These are phyloP conservation scores for Fermentozyma sake DNA, from an alignment of 1,139 yeast genomes.

Conservation along the genomic window DNA sequence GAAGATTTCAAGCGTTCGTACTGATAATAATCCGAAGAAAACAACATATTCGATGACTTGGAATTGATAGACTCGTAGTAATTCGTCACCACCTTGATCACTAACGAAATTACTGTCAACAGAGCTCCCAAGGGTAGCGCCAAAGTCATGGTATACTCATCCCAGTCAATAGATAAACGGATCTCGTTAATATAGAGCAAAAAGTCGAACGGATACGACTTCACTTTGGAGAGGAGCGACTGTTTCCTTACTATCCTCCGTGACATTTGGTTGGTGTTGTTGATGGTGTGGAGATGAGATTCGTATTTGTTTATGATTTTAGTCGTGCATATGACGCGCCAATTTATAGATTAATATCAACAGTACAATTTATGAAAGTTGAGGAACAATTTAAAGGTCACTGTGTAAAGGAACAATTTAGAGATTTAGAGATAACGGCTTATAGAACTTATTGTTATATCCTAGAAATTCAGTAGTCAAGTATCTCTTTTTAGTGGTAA, in stretches of 20 bases:
- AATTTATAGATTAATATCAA: no score
- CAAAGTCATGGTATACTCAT: conserved; percentile 40
- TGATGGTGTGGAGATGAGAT: neutral
- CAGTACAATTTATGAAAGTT: no score
- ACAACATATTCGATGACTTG: conserved; percentile 20
- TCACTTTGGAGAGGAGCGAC: conserved; percentile 35
- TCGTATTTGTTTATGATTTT: conserved; percentile 2
- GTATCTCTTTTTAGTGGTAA: no score
- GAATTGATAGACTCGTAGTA: conserved; percentile 19
- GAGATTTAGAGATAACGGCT: no score
- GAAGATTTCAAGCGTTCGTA: conserved; percentile 29
- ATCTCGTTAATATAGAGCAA: conserved; percentile 50
- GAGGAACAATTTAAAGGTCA: no score
- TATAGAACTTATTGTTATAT: no score
- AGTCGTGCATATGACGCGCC: no score
- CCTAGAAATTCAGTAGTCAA: no score
- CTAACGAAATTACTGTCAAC: conserved; percentile 18
- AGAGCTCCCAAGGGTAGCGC: conserved; percentile 47
- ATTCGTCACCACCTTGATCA: conserved; percentile 15
- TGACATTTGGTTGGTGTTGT: neutral
- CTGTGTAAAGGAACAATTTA: no score
- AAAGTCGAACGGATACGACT: conserved; percentile 55
- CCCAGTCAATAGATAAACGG: conserved; percentile 62
- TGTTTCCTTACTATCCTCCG: conserved; percentile 4
- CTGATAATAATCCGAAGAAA: conserved; percentile 26